Base-by-base conservation (phyloP, 306 rosid species). In the Dryas drummondii region DNA sequence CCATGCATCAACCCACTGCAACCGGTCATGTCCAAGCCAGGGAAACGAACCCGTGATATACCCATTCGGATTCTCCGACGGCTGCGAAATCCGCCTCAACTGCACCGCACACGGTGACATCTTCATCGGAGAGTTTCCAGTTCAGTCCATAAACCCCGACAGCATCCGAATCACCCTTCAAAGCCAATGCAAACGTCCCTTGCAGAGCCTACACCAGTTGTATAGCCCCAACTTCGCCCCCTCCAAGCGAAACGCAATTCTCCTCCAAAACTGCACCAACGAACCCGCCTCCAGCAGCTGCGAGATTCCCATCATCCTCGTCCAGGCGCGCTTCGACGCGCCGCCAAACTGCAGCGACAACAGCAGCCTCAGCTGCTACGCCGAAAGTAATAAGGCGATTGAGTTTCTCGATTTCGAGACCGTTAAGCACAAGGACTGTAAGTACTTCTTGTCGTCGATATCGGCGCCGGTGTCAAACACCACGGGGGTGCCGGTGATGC, bases 31-130 rank as follows among this genome's bases (percentile, higher is more conserved):
- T 75, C 85, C 67, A 1, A 47, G 27, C 15, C 56, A 1, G 22
- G 3, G 8, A 9, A 5, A 48, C 48, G 6, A 44, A 27, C 80
- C 40, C 37, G 42, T 82, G 46, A 82, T 66, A 6, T 85, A 84
- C 79, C 97, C 97, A 0, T 86, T 94, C 19, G 99, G 99, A 7
- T 92, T 90, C 88, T 92, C 97, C 52, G 69, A 83, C 82, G 93
- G 79, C 66, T 94, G 97, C 72, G 15, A 26, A 73, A 87, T 94
- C 84, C 91, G 71, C 32, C 86, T 94, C 45, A 78, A 81, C 73
- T 94, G 97, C 80, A 78, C 64, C 19, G 27, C 70, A 19, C 32
- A 19, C 65, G 81, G 79, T 37, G 32, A 42, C 78, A 47, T 81
- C 78, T 27, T 56, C 76, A 71, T 94, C 76, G 89, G 92, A 0